Evolutionary conservation across 495 filamentous ascomycete species (phyloP).

Genomic region (Jackrogersella minutella): DNA sequence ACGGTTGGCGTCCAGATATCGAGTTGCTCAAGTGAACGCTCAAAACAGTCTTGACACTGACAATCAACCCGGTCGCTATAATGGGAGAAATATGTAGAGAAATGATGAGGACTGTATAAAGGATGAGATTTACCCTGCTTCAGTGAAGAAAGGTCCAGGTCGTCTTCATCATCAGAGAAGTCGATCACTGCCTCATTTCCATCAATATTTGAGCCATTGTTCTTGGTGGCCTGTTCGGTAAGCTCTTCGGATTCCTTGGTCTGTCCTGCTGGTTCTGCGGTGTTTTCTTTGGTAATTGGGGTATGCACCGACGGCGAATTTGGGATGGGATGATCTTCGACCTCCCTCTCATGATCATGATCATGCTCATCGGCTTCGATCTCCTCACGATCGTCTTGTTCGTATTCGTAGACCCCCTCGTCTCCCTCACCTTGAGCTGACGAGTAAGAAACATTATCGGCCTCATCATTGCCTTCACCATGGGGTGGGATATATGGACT

Average conservation of each 20-base stretch:
- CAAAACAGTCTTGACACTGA: conserved; percentile 39
- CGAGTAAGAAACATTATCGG: neutral
- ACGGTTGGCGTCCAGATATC: neutral
- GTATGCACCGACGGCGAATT: conserved; percentile 24
- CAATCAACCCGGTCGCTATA: conserved; percentile 13
- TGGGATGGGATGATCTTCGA: conserved; percentile 26
- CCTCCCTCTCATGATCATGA: conserved; percentile 36
- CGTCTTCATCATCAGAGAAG: conserved; percentile 48
- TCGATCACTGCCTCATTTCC: conserved; percentile 34
- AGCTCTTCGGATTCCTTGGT: conserved; percentile 39
- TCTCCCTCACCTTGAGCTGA: neutral
- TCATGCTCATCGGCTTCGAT: conserved; percentile 11
- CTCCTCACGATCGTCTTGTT: neutral
- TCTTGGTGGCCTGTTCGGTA: conserved; percentile 39
- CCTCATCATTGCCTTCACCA: conserved; percentile 7
- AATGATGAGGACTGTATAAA: neutral
- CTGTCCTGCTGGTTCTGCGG: neutral
- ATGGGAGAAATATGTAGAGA: neutral
- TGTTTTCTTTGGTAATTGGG: conserved; percentile 1
- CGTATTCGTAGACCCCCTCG: conserved; percentile 6
- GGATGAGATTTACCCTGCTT: conserved; percentile 38
- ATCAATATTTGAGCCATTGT: conserved; percentile 27
- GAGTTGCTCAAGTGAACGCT: conserved; percentile 22
- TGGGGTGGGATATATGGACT: conserved; percentile 18
- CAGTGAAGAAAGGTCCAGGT: conserved; percentile 37